Evolutionary conservation across 2,329 filamentous ascomycete genomes (phyloP).

Genomic region (Pleurostoma richardsiae): DNA sequence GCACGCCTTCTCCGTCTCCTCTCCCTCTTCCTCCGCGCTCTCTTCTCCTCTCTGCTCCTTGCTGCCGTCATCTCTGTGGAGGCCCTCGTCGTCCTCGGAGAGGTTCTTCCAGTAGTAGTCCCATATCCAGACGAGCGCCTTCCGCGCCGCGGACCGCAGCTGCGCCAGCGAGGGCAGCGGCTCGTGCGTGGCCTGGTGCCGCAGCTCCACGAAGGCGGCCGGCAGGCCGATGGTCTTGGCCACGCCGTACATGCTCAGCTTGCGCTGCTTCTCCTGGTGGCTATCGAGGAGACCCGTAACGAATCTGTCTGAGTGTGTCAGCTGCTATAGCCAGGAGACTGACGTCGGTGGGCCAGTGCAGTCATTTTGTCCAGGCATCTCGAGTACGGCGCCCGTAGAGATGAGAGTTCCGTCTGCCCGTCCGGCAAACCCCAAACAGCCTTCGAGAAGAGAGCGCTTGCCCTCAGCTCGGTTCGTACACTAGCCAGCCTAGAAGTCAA

Average conservation of each 20-base stretch:
- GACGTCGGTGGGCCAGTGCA: too few species aligned
- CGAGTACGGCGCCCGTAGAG: too few species aligned
- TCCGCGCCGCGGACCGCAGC: constrained; percentile 62
- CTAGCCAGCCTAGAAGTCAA: background rate
- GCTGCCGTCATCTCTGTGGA: background rate
- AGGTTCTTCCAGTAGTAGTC: constrained; percentile 73
- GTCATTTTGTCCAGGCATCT: too few species aligned
- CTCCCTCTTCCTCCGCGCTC: constrained; percentile 2
- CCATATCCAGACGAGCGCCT: constrained; percentile 82
- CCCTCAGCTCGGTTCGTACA: too few species aligned
- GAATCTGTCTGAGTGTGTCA: constrained; percentile 45
- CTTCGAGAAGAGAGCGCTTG: constrained; percentile 2
- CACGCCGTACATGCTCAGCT: constrained; percentile 68
- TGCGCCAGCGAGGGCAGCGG: constrained; percentile 73
- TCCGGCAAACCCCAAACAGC: too few species aligned
- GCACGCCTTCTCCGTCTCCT: constrained; percentile 13
- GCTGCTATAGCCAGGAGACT: too few species aligned
- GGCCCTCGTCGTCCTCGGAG: constrained; percentile 12
- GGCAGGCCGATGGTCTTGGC: constrained; percentile 66
- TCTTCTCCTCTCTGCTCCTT: constrained; percentile 1
- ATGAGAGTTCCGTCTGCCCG: background rate
- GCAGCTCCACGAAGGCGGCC: constrained; percentile 78
- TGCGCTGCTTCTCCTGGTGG: constrained; percentile 62
- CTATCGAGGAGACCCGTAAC: constrained; percentile 76
- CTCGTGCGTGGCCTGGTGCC: constrained; percentile 88